Base-by-base conservation (phyloP, 106 monocot species). In the Dactylorhiza incarnata region DNA sequence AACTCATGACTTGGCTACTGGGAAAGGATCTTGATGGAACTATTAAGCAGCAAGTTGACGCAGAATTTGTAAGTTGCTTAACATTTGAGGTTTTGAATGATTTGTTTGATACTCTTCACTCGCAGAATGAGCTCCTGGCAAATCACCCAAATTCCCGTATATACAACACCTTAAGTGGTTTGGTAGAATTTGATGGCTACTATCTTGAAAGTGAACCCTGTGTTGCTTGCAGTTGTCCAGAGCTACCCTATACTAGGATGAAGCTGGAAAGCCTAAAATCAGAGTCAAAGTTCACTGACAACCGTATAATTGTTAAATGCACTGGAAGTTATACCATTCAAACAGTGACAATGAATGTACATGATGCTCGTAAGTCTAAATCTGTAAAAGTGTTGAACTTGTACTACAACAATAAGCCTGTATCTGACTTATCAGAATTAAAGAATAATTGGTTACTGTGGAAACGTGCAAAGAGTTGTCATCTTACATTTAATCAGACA, bases 161-260 rank as follows among this genome's bases (percentile, higher is more conserved):
- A 73, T 99, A 99, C 65, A 92, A 81, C 79, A 94, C 94, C 50
- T 76, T 99, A 50, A 88, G 89, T 79, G 77, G 86, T 49, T 84
- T 99, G 77, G 94, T 99, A 51, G 99, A 99, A 53, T 99, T 94
- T 89, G 99, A 99, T 80, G 99, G 99, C 19, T 99, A 94, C 74
- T 99, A 92, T 78, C 89, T 99, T 55, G 99, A 99, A 83, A 99
- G 94, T 81, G 99, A 99, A 80, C 99, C 99, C 45, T 99, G 99
- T 80, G 91, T 99, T 44, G 84, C 89, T 48, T 99, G 99, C 71
- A 99, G 99, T 75, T 99, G 99, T 59, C 99, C 99, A 49, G 99
- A 94, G 84, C 85, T 92, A 17, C 94, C 94, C 59, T 99, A 99
- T 79, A 89, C 70, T 47, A 89, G 89, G 75, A 89, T 90, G 91